Conservation (phyloP, 441 rosid species). For the Manihot esculenta region DNA sequence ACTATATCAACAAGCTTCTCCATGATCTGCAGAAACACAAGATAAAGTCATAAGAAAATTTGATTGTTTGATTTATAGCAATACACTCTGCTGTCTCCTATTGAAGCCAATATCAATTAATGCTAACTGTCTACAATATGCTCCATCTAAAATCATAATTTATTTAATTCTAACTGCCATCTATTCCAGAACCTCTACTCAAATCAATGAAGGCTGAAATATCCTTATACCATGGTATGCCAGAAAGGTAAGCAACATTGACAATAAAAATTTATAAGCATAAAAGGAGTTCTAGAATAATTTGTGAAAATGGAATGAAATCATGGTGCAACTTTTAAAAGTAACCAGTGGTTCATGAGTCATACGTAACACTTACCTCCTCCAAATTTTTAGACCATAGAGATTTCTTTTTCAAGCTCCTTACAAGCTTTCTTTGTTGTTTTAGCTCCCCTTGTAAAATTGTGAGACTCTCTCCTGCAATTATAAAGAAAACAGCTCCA, state of each 20-base stretch:
- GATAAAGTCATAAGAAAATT: conserved; percentile 15
- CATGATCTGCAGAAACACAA: conserved; percentile 54
- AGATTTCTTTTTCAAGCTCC: conserved; percentile 55
- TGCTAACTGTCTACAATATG: not conserved
- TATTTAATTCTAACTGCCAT: not conserved
- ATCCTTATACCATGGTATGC: not conserved
- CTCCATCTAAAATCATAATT: conserved; percentile 3
- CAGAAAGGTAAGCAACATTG: not conserved
- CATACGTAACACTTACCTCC: conserved; percentile 48
- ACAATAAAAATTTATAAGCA: not conserved
- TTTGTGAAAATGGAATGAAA: not conserved
- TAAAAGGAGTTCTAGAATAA: not conserved
- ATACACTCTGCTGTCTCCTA: not conserved
- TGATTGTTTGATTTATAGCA: not conserved
- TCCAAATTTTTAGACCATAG: conserved; percentile 71
- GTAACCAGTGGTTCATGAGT: conserved; percentile 19
- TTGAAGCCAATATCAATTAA: not conserved
- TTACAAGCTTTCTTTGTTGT: conserved; percentile 70
- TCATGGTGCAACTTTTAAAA: conserved; percentile 6
- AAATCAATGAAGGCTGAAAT: not conserved
- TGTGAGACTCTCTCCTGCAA: conserved; percentile 66
- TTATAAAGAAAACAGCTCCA: conserved; percentile 16
- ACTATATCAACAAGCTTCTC: conserved; percentile 85
- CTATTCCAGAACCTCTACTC: not conserved
- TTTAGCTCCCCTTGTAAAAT: conserved; percentile 64